Percentiles rank a stretch among this genome's conserved stretches.
These are phyloP conservation scores for Aspergillus heteromorphus DNA, from an alignment of 495 filamentous ascomycete species.

Conservation along the genomic window DNA sequence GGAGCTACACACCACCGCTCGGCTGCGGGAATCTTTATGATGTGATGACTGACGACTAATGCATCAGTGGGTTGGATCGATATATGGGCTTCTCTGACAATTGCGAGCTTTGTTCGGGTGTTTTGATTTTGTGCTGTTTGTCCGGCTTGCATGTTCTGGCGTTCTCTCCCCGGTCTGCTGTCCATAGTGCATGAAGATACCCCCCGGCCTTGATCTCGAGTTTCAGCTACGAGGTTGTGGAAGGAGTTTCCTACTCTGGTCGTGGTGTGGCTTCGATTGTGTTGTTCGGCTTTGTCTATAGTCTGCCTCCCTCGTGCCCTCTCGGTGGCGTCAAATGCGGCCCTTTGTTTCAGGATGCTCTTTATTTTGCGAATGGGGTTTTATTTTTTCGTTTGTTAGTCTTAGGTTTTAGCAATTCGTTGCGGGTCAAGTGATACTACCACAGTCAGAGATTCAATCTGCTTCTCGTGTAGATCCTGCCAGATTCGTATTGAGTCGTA, in stretches of 20 bases:
- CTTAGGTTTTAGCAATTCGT: neutral
- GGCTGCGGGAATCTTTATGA: constrained; percentile 28
- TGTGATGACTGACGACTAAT: constrained; percentile 42
- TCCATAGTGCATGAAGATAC: constrained; percentile 37
- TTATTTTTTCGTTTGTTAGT: neutral
- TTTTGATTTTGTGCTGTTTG: constrained; percentile 14
- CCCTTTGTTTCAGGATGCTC: neutral
- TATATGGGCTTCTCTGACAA: constrained; percentile 18
- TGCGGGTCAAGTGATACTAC: constrained; percentile 3
- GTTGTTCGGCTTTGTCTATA: constrained; percentile 10
- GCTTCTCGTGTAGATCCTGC: too few species aligned
- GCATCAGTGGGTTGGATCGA: constrained; percentile 24
- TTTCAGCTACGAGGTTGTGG: constrained; percentile 32
- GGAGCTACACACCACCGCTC: constrained; percentile 12
- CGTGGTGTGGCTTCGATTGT: constrained; percentile 23
- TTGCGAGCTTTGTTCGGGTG: constrained; percentile 19
- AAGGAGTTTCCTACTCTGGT: constrained; percentile 25
- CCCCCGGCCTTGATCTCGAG: constrained; percentile 38
- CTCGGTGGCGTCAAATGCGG: neutral
- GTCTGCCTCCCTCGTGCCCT: neutral
- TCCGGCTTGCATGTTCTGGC: constrained; percentile 30
- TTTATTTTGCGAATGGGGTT: neutral
- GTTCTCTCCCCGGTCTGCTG: constrained; percentile 23
- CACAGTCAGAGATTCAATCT: neutral
- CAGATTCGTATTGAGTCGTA: neutral